phyloP scores from a whole-genome alignment of 1,284 basidiomycete species.

The Puccinia horiana region DNA sequence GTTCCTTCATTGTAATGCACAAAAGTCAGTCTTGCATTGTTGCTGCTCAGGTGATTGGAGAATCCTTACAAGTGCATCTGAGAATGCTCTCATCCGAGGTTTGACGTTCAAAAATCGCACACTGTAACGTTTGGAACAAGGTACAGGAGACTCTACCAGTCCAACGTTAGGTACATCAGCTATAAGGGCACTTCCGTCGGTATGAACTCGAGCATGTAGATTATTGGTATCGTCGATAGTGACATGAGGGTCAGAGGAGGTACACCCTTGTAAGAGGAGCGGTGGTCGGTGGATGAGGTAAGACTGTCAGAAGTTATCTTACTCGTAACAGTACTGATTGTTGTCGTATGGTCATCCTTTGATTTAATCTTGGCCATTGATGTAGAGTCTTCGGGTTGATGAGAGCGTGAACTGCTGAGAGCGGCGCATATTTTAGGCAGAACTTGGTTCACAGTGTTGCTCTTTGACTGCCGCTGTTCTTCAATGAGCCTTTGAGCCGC shows the following conservation, averaged over 20 bases:
- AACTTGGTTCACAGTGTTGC: background rate
- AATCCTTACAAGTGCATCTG: conserved; percentile 23
- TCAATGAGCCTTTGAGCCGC: conserved; percentile 35
- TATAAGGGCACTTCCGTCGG: background rate
- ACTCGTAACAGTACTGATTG: background rate
- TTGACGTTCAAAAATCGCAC: background rate
- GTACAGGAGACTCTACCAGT: background rate
- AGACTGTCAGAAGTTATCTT: background rate
- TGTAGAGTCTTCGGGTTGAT: background rate
- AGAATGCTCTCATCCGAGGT: conserved; percentile 32
- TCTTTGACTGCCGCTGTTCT: conserved; percentile 14
- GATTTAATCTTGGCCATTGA: background rate
- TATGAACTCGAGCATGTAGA: background rate
- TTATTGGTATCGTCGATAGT: background rate
- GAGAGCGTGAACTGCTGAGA: background rate
- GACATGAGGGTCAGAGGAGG: background rate
- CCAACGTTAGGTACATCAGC: background rate
- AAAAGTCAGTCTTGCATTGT: background rate
- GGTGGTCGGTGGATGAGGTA: background rate
- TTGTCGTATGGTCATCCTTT: conserved; percentile 4
- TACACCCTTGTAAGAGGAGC: background rate
- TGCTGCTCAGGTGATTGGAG: background rate
- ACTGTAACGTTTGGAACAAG: background rate
- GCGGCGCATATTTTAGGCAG: background rate
- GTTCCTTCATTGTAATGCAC: background rate